Evolutionary conservation across 768 basidiomycete species (phyloP).

Genomic region (Suillus decipiens): DNA sequence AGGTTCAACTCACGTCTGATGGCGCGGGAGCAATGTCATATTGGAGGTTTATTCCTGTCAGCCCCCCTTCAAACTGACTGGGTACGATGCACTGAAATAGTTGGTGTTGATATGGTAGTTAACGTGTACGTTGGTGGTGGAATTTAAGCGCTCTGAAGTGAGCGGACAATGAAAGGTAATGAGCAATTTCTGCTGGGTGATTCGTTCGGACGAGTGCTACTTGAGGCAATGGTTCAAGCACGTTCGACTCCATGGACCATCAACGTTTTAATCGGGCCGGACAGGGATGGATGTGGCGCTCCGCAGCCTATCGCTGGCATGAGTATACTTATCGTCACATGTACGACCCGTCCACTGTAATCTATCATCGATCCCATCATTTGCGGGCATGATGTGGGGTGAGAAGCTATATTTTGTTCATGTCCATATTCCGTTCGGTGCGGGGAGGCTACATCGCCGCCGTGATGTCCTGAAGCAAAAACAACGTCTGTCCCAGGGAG

Average conservation of each 20-base stretch:
- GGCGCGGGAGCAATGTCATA: too few species aligned
- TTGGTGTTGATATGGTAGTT: neutral
- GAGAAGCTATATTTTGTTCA: neutral
- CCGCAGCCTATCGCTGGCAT: too few species aligned
- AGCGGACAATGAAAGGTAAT: too few species aligned
- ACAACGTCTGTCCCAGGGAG: constrained; percentile 27
- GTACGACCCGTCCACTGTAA: neutral
- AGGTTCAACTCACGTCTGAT: neutral
- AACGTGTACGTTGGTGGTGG: too few species aligned
- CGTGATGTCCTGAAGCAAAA: neutral
- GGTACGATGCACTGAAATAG: neutral
- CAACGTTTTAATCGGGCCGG: too few species aligned
- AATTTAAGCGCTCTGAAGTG: neutral
- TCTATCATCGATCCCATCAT: neutral
- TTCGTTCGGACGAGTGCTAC: too few species aligned
- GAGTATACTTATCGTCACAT: too few species aligned
- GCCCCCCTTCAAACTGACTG: neutral
- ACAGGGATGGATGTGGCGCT: too few species aligned
- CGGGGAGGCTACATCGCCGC: neutral
- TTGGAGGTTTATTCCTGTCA: neutral
- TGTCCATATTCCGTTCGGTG: neutral
- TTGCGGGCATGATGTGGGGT: neutral
- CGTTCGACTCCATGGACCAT: too few species aligned
- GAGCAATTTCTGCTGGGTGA: too few species aligned
- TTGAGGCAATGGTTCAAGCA: too few species aligned